Conservation (phyloP, 2,329 filamentous ascomycete species). For the Cephalotrichum gorgonifer region DNA sequence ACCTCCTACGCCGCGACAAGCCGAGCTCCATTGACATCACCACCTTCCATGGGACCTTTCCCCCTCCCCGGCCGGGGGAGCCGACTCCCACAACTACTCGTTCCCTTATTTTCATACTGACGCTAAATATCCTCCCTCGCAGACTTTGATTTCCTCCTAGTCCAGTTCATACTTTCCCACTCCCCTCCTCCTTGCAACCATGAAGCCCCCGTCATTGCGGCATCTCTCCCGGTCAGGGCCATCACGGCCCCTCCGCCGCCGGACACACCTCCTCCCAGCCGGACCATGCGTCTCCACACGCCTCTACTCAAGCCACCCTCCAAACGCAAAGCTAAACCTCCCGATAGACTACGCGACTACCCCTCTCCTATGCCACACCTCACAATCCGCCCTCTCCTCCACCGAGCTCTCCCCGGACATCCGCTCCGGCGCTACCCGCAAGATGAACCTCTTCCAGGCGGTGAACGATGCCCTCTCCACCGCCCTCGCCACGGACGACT, state of each 20-base stretch:
- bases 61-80: background rate
- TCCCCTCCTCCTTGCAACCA: background rate
- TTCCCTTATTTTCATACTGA: background rate
- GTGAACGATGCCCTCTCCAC: constrained; percentile 83
- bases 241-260: background rate
- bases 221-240: background rate
- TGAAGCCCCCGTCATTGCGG: background rate
- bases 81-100: background rate
- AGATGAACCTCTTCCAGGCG: constrained; percentile 88
- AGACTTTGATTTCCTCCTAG: background rate
- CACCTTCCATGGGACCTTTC: background rate
- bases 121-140: background rate
- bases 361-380: constrained; percentile 68
- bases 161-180: background rate
- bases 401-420: constrained; percentile 59
- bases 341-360: constrained; percentile 81
- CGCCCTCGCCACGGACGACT: constrained; percentile 73
- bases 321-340: constrained; percentile 63
- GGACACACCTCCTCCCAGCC: background rate
- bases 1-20: constrained; percentile 1
- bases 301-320: constrained; percentile 44
- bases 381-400: constrained; percentile 60
- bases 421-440: constrained; percentile 62
- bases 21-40: constrained; percentile 3
- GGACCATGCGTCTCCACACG: constrained; percentile 9